Base-by-base conservation (phyloP, 768 basidiomycete genomes). In the Xanthoconium stramineum region DNA sequence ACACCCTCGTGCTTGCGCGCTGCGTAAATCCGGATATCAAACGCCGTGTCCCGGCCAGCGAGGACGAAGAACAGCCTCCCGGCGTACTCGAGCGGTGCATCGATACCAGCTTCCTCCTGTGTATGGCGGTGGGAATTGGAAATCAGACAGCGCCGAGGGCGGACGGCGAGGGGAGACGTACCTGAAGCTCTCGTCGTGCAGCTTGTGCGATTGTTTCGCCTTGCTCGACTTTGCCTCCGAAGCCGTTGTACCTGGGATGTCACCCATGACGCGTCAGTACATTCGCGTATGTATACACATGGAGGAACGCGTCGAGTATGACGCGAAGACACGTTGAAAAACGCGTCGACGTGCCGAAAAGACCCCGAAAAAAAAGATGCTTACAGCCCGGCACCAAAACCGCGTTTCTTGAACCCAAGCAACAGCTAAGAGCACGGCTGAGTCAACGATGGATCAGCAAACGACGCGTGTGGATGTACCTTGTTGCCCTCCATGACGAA, bases 21-120 rank as follows among this genome's bases (percentile, higher is more conserved):
- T 3, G 80, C 77, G 63, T 85, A 94, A 3, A 92, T 75, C 49
- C 89, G 85, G 57, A 94, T 85, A 53, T 89, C 78, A 60, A 86
- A 86, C 11, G 84, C 84, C 70, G 77, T 79, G 49, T 85, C 80
- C 7, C 74, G 66, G 3, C 76, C 80, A 48, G 81, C 75, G 45
- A 70, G 75, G 30, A 83, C 70, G 69, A 92, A 92, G 55, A 91
- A 74, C 15, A 93, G 72, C 5, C 75, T 80, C 1, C 90, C 90
- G 40, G 77, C 81, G 47, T 85, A 81, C 48, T 76, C 70, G n/a
- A 91, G 76, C 3, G 80, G 74, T 0, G 89, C 86, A 19, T 72
- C 76, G 37, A 94, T 83, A 1, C 91, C 88, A 9, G 90, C 81
- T 74, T 94, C 93, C 77, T 94, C 93, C 92, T 93, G 62, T 35